These are phyloP conservation scores for Penicillium salamii DNA, from an alignment of 495 filamentous ascomycete species.

Conservation along the genomic window DNA sequence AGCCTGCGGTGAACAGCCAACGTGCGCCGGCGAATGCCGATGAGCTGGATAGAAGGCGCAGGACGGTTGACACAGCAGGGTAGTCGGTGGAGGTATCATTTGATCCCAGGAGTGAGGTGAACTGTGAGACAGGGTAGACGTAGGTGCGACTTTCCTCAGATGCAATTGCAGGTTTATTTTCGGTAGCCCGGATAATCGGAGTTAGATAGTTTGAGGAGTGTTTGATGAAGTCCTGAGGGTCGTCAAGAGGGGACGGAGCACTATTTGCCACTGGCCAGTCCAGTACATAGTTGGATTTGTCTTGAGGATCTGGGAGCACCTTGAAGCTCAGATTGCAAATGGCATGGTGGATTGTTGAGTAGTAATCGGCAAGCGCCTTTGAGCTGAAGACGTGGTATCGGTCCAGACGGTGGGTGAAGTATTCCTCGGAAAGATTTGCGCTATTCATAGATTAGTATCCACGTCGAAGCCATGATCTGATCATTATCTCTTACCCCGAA, in stretches of 20 bases:
- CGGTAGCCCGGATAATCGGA: slow-evolving; percentile 57
- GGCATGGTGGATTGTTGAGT: slow-evolving; percentile 68
- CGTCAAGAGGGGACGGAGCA: slow-evolving; percentile 65
- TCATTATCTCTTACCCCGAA: slow-evolving; percentile 63
- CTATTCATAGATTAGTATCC: slow-evolving; percentile 29
- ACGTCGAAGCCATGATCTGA: background rate
- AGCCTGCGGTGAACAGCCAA: slow-evolving; percentile 97
- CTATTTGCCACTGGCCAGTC: slow-evolving; percentile 77
- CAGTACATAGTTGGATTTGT: slow-evolving; percentile 62
- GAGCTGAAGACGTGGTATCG: slow-evolving; percentile 90
- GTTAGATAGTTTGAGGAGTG: slow-evolving; percentile 62
- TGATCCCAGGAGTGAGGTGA: slow-evolving; percentile 76
- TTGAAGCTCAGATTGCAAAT: slow-evolving; percentile 78
- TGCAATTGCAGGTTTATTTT: slow-evolving; percentile 26
- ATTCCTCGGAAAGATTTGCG: slow-evolving; percentile 89
- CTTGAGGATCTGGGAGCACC: slow-evolving; percentile 59
- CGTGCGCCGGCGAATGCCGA: slow-evolving; percentile 61
- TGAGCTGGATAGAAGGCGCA: slow-evolving; percentile 57
- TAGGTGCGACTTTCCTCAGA: slow-evolving; percentile 57
- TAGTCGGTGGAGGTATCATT: slow-evolving; percentile 81
- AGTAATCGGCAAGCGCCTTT: slow-evolving; percentile 77
- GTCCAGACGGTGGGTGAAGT: slow-evolving; percentile 95
- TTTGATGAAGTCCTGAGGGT: slow-evolving; percentile 65
- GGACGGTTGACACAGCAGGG: slow-evolving; percentile 69
- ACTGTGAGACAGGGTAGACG: slow-evolving; percentile 79